Base-by-base conservation (phyloP, 148 eudicot species). In the Suaeda aralocaspica region DNA sequence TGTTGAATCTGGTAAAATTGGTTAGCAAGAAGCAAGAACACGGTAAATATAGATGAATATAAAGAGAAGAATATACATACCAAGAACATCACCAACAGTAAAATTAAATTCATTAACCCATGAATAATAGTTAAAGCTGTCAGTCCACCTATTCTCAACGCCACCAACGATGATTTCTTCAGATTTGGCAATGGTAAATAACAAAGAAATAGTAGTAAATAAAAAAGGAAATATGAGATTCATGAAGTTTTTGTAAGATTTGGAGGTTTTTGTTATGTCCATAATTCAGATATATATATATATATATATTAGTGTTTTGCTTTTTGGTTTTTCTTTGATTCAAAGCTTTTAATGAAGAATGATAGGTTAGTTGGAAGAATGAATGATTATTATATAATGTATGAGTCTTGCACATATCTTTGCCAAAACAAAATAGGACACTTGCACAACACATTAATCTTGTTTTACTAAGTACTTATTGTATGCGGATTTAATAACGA, bases 81-180 rank as follows among this genome's bases (percentile, higher is more conserved):
- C 89, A 49, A 85, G 83, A 68, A 79, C 74, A 55, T 85, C 89
- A 22, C 84, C 86, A 59, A 81, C 83, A 2, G 25, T 66, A 31
- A 81, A 85, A 41, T 66, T 77, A 57, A 64, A 42, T n/a, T 63
- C 62, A 14, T 69, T 14, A 9, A 83, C 77, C 89, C 89, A 85
- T 9, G 61, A 10, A 46, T 63, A 55, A 64, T 83, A 85, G 51
- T 72, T 60, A 19, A 60, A 56, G 42, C 83, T 77, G 29, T 82
- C 83, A 46, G 65, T 48, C 89, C 86, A 85, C 46, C 77, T n/a
- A 25, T 74, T 63, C 2, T 63, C 67, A 0, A 28, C 72, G 1
- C 76, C 88, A n/a, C 88, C 89, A 1, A 85, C 89, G 8, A 49
- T 62, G 46, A 78, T 81, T 34, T 66, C 60, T 72, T 71, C 74